Percentiles rank a stretch among this genome's conserved stretches.
phyloP scores from a whole-genome alignment of 164 flowering plant species.

The Nelumbo lutea region DNA sequence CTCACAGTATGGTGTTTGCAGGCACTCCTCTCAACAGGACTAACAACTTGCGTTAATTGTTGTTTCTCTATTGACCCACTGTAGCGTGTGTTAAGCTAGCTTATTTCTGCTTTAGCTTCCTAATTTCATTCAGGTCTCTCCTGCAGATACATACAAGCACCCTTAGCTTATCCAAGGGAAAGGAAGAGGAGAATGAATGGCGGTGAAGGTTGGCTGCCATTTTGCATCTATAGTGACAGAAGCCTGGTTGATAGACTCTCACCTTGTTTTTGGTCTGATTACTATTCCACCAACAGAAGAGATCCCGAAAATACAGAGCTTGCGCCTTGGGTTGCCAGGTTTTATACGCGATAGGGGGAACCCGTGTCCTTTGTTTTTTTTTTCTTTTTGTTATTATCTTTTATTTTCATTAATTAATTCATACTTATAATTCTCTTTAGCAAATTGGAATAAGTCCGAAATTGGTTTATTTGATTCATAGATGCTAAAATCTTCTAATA shows the following conservation, averaged over 20 bases:
- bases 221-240: conserved; percentile 52
- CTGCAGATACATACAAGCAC: conserved; percentile 80
- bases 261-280: conserved; percentile 69
- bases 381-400: background rate
- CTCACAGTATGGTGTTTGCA: background rate
- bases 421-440: background rate
- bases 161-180: conserved; percentile 84
- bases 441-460: background rate
- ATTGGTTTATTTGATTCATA: too few relatives aligned
- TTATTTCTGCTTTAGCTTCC: too few relatives aligned
- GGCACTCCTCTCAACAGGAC: background rate
- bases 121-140: too few relatives aligned
- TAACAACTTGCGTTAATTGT: background rate
- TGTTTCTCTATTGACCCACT: too few relatives aligned
- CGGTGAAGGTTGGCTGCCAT: conserved; percentile 70
- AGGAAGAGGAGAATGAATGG: conserved; percentile 75
- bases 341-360: conserved; percentile 24
- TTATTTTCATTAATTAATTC: background rate
- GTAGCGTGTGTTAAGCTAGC: too few relatives aligned
- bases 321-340: conserved; percentile 86
- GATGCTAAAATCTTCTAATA: too few relatives aligned
- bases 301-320: conserved; percentile 47
- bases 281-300: conserved; percentile 51
- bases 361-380: background rate
- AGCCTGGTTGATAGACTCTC: conserved; percentile 30